Evolutionary conservation across 2,329 filamentous ascomycete species (phyloP).

Genomic region (Aspergillus luchuensis): DNA sequence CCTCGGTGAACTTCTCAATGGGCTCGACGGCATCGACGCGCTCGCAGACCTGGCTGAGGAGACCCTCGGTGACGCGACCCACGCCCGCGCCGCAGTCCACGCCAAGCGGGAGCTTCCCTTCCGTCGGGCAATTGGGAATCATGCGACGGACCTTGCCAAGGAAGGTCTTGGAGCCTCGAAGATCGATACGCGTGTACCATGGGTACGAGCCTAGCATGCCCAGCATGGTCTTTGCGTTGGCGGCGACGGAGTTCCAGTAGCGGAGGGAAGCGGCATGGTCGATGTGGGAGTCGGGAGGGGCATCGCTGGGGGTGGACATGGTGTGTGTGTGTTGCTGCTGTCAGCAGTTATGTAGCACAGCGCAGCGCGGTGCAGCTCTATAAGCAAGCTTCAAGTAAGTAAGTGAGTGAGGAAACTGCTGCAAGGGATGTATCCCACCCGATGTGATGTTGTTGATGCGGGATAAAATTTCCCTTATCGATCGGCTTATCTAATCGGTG

Average conservation of each 20-base stretch:
- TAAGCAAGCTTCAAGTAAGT: not conserved
- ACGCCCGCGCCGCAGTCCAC: constrained; percentile 71
- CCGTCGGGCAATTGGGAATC: constrained; percentile 16
- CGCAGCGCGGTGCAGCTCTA: not conserved
- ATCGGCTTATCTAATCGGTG: constrained; percentile 7
- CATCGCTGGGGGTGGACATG: not conserved
- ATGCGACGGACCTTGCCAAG: constrained; percentile 61
- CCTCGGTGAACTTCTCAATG: constrained; percentile 74
- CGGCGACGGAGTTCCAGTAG: constrained; percentile 38
- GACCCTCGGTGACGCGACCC: constrained; percentile 75
- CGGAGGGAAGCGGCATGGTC: constrained; percentile 38
- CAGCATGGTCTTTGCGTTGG: constrained; percentile 57
- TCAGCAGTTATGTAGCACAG: too few relatives aligned
- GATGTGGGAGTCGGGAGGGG: constrained; percentile 29
- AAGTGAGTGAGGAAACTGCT: not conserved
- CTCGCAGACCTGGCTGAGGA: constrained; percentile 70
- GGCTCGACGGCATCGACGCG: constrained; percentile 84
- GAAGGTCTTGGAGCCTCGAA: constrained; percentile 69
- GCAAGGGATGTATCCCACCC: not conserved
- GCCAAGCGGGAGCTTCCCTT: constrained; percentile 37
- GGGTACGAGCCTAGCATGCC: constrained; percentile 68
- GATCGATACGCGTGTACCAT: constrained; percentile 67
- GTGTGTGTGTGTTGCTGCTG: not conserved
- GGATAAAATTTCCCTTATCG: not conserved
- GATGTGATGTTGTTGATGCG: not conserved